Base-by-base conservation (phyloP, 108 stramenopile genomes). In the Nitzschia inconspicua region DNA sequence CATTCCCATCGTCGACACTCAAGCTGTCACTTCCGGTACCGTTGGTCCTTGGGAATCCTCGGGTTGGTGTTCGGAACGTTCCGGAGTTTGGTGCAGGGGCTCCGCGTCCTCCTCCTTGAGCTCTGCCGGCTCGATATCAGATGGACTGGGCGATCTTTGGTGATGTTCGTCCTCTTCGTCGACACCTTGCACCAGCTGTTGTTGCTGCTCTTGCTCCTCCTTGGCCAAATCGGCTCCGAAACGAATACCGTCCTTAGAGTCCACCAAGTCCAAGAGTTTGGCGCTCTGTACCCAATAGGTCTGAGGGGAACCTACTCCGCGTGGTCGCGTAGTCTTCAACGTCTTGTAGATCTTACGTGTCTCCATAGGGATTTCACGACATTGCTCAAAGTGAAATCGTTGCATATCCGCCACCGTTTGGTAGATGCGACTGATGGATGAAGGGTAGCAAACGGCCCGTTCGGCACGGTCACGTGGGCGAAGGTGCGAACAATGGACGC, bases 381-480 rank as follows among this genome's bases (percentile, higher is more conserved):
- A 94, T 14, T 78, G 68, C 59, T 90, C 89, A 57, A 94, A 94
- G 72, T 94, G 93, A 66, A 90, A 91, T 14, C 93, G 76, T 56
- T 94, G 89, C 93, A 90, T 91, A 60, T 86, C 85, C 18, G 82
- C 85, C 39, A 90, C 84, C 7, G 85, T 87, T 40, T 90, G 89
- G 56, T 90, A 90, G 51, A 90, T 84, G 16, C 85, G 63, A 32
- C 65, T 70, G 52, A 90, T 83, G 19, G 73, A 73, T 8, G 72
- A 72, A 25, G 89, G 89, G 57, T 85, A 94, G 60, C 89, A 90
- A 11, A 88, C 76, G 13, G 93, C 87, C 22, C 93, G 80, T 58
- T 91, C 87, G 32, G 92, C 86, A n/a, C 92, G 82, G 65, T 90
- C 85, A 27, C 79, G 67, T 19, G 78, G 72, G 25, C 80, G 81